Evolutionary conservation across 345 rosid genomes (phyloP), one percentile per base, ranked within the genome.

Genomic region (Syzygium aqueum): DNA sequence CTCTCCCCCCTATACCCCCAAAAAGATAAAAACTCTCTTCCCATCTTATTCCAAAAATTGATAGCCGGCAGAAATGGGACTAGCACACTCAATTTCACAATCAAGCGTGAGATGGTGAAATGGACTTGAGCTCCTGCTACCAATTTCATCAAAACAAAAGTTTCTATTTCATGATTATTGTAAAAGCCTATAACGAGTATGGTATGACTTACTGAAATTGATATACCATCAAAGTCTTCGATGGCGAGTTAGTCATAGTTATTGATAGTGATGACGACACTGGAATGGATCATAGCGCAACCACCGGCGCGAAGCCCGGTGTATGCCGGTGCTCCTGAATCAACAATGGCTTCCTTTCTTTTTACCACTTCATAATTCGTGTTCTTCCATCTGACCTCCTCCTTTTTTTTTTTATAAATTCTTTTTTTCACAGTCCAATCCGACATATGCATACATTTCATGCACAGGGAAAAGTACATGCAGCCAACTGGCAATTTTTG

Each of bases 401-500:
- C 25, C 56, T 43, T 30, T 12, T 14, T 25, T 49, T 12, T 59
- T 37, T 50, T 40, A 40, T 40, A 40, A 40, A 4, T 40, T 40
- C 43, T 40, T 40, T 40, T 22, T 61, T 50, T 61, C 52, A 28
- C 22, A 1, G 49, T 49, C 30, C 73, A 73, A 49, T 33, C 85
- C 51, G 8, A 15, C 73, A 77, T 3, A 23, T n/a, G 16, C 52
- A 61, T 63, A 57, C 28, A 85, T 17, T 21, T 54, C 57, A 16
- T 9, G 56, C 53, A 33, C 65, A 33, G 57, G 57, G 51, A 53
- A 30, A 84, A n/a, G 40, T 84, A 53, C 85, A 53, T 84, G 85
- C 22, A 91, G 93, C 93, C 95, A 93, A 95, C 95, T 94, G 94
- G 95, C 96, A 91, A 84, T 85, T 91, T 88, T 92, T 94, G 90